phyloP scores from a whole-genome alignment of 1,284 basidiomycete genomes.

The Ganoderma multipileum region DNA sequence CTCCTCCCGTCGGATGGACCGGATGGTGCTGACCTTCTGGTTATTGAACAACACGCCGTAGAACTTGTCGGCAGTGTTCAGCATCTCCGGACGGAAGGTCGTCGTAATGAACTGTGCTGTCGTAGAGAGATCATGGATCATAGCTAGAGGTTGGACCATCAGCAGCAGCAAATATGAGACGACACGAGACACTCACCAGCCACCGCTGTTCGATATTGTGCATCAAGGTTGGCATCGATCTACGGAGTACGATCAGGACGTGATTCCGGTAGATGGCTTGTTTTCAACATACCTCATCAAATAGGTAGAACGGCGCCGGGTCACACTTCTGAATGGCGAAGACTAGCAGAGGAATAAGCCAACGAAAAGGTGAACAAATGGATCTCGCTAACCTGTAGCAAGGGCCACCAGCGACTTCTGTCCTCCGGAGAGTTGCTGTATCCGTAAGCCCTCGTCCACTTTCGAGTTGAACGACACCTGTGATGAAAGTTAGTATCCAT shows the following conservation, averaged over 20 bases:
- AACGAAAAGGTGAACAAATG: not conserved
- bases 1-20: slow-evolving; percentile 83
- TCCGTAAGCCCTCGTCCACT: slow-evolving; percentile 93
- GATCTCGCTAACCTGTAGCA: slow-evolving; percentile 71
- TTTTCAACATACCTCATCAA: slow-evolving; percentile 79
- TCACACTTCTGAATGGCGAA: slow-evolving; percentile 99
- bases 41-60: slow-evolving; percentile 99
- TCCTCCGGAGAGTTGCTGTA: slow-evolving; percentile 97
- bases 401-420: slow-evolving; percentile 98
- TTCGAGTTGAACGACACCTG: slow-evolving; percentile 99
- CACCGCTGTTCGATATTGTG: slow-evolving; percentile 96
- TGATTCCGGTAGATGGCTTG: not conserved
- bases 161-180: not conserved
- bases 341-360: slow-evolving; percentile 55
- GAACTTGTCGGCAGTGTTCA: slow-evolving; percentile 93
- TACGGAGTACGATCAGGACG: slow-evolving; percentile 35
- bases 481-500: slow-evolving; percentile 8
- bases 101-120: slow-evolving; percentile 98
- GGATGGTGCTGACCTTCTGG: slow-evolving; percentile 91
- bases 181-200: slow-evolving; percentile 65
- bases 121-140: slow-evolving; percentile 91
- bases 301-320: slow-evolving; percentile 99
- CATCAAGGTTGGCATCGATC: slow-evolving; percentile 98
- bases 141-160: slow-evolving; percentile 55
- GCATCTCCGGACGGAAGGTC: slow-evolving; percentile 97